A percentile compares a stretch with the other conserved stretches of the same genome.
phyloP scores from a whole-genome alignment of 2,329 filamentous ascomycete genomes.

The Hypoxylon sp. region DNA sequence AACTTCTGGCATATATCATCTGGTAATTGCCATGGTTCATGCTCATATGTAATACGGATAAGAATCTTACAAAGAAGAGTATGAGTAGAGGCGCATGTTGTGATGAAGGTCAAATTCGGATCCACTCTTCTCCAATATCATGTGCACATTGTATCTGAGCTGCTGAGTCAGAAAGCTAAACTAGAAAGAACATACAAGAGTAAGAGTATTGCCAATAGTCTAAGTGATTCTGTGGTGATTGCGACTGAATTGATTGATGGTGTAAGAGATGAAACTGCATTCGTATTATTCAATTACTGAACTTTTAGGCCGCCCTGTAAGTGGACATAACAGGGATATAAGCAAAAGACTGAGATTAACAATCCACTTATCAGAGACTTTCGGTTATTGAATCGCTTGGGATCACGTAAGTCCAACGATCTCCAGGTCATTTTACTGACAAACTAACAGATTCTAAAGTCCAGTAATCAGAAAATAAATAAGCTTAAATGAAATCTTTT shows the following conservation, averaged over 20 bases:
- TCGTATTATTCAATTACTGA: neutral
- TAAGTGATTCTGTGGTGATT: neutral
- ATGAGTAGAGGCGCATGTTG: neutral
- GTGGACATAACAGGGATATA: neutral
- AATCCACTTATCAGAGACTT: neutral
- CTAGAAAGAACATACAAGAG: neutral
- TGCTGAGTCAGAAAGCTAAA: constrained; percentile 5
- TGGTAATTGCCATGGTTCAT: neutral
- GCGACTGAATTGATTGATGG: neutral
- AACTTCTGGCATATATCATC: neutral
- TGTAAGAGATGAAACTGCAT: neutral
- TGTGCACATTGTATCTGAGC: constrained; percentile 3
- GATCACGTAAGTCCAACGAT: neutral
- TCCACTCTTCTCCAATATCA: constrained; percentile 5
- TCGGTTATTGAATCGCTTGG: neutral
- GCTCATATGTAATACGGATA: neutral
- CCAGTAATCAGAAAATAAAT: neutral
- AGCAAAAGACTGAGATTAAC: neutral
- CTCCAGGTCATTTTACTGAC: neutral
- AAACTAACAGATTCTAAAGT: neutral
- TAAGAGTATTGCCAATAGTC: constrained; percentile 15
- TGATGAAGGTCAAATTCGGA: neutral
- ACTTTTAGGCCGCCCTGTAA: neutral
- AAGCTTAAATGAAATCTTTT: neutral
- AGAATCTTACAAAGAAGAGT: neutral